Base-by-base conservation (phyloP, 148 eudicot genomes). In the Bassia scoparia region DNA sequence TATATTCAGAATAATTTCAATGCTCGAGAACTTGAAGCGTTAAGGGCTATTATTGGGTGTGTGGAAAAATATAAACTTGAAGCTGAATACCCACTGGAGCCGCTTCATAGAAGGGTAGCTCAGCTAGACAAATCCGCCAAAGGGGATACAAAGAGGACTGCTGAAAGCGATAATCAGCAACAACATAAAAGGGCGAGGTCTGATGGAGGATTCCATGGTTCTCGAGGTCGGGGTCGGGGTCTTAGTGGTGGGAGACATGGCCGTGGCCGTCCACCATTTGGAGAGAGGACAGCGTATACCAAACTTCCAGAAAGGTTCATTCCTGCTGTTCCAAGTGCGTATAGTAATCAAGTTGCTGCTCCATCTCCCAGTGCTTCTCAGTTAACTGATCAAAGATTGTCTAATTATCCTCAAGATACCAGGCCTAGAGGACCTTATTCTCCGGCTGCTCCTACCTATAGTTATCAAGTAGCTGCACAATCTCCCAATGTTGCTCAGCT, bases 11-110 rank as follows among this genome's bases (percentile, higher is more conserved):
- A 75, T 59, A 78, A 73, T 49, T 79, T 55, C 48, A 87, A 87
- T 77, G 72, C 86, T 62, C 86, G 85, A 54, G 90, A 85, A 81
- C 87, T 81, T 68, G 84, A 79, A 46, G 90, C 88, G 9, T 48
- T 87, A 43, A 83, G 60, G 73, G 77, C 65, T 29, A 83, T 87
- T 60, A 78, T 87, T 16, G 60, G 68, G 11, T 85, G 88, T 48
- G 80, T 87, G 29, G 74, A 74, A 58, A 72, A 77, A 18, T 87
- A 85, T 79, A 78, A 78, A 14, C 88, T 87, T 6, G 82, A 85
- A 82, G 82, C 80, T 20, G 80, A 69, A 20, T 87, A 87, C 60
- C 88, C 90, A 29, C 86, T 87, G 16, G 85, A 83, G 48, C 86
- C 88, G 4, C 93, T 89, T 61, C 77, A 75, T 71, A 85, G 63